Percentiles rank a stretch among this genome's conserved stretches.
Evolutionary conservation across 2,329 filamentous ascomycete species (phyloP).

Genomic region (Alternaria conjuncta): DNA sequence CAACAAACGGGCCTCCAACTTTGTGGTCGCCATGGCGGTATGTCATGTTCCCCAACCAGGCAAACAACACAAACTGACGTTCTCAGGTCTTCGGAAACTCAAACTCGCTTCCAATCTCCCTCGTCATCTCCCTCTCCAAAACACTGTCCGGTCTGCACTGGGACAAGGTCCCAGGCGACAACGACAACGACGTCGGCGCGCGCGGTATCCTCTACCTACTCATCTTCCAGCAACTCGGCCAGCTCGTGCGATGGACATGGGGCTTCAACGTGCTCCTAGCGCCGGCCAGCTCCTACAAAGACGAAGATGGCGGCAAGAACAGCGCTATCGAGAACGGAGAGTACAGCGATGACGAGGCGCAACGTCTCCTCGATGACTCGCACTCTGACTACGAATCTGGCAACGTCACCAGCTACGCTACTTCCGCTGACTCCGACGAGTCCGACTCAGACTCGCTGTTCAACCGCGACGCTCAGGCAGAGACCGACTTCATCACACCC

Average conservation of each 20-base stretch:
- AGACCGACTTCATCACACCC: conserved; percentile 50
- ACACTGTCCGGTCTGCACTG: conserved; percentile 92
- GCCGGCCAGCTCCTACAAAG: conserved; percentile 74
- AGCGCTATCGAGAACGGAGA: conserved; percentile 57
- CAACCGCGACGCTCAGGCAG: conserved; percentile 37
- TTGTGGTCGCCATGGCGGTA: conserved; percentile 93
- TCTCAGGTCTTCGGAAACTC: conserved; percentile 89
- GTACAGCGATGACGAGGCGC: conserved; percentile 58
- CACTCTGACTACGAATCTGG: conserved; percentile 58
- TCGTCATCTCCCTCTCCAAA: conserved; percentile 91
- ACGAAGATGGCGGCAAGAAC: conserved; percentile 60
- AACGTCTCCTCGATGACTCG: conserved; percentile 49
- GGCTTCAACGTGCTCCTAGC: conserved; percentile 95
- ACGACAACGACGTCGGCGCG: conserved; percentile 91
- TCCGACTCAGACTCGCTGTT: conserved; percentile 37
- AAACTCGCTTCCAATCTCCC: conserved; percentile 94
- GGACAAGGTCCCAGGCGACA: conserved; percentile 89
- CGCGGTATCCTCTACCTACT: conserved; percentile 93
- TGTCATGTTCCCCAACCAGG: conserved; percentile 27
- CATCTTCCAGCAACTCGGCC: conserved; percentile 96
- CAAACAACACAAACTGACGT: conserved; percentile 19
- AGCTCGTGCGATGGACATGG: conserved; percentile 97
- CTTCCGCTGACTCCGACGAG: conserved; percentile 36
- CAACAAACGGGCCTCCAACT: conserved; percentile 85
- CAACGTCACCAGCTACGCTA: conserved; percentile 52